These are phyloP conservation scores for Colletotrichum sp. DNA, from an alignment of 2,329 filamentous ascomycete genomes.

Conservation along the genomic window DNA sequence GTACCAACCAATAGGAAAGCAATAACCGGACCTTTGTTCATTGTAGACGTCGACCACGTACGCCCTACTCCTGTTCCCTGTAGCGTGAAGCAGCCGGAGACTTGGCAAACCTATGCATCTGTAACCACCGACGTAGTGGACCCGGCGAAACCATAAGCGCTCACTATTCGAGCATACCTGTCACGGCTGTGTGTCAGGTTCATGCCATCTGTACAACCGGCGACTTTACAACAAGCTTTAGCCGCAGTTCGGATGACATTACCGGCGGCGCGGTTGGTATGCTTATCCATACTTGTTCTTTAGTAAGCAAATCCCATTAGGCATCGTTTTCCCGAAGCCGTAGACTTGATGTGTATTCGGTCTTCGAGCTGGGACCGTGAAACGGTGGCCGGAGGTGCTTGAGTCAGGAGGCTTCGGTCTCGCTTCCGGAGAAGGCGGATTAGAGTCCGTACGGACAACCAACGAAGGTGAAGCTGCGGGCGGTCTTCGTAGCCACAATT, in stretches of 20 bases:
- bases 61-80: rapidly evolving
- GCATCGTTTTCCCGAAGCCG: neutral
- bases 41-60: rapidly evolving
- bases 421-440: neutral
- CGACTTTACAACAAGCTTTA: neutral
- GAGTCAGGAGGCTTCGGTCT: neutral
- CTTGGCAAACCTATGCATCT: neutral
- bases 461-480: too few species aligned
- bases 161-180: rapidly evolving
- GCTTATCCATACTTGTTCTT: neutral
- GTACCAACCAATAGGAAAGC: neutral
- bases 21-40: rapidly evolving
- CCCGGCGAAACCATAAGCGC: rapidly evolving
- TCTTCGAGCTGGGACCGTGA: rapidly evolving
- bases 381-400: neutral
- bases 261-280: rapidly evolving
- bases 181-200: neutral
- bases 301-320: neutral
- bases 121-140: neutral
- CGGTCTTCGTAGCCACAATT: too few species aligned
- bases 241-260: neutral
- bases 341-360: rapidly evolving
- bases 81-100: neutral
- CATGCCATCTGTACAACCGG: neutral
- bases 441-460: neutral